A percentile compares a stretch with the other conserved stretches of the same genome.
These are phyloP conservation scores for Candolleomyces aberdarensis DNA, from an alignment of 768 basidiomycete species.

Conservation along the genomic window DNA sequence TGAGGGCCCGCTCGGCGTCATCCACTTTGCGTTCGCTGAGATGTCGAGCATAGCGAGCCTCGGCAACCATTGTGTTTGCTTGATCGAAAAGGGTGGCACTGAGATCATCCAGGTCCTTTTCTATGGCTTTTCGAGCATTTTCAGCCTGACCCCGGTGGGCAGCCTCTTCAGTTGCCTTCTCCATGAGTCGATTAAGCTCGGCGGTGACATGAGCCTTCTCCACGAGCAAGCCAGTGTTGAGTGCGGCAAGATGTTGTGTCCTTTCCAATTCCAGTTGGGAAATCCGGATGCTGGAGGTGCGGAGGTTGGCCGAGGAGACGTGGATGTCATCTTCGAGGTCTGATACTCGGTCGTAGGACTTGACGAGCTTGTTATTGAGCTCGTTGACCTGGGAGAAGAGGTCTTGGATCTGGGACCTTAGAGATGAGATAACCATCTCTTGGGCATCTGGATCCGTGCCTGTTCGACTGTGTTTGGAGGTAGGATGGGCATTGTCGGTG, in stretches of 20 bases:
- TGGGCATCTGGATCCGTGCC: conserved; percentile 60
- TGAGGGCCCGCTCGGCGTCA: conserved; percentile 73
- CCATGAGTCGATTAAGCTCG: conserved; percentile 92
- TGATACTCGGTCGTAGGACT: conserved; percentile 87
- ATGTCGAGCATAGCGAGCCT: conserved; percentile 69
- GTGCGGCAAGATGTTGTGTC: conserved; percentile 80
- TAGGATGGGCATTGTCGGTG: too few relatives aligned
- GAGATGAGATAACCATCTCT: conserved; percentile 74
- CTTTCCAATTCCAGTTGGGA: conserved; percentile 83
- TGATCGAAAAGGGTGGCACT: conserved; percentile 87
- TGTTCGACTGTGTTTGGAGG: background rate
- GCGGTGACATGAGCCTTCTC: conserved; percentile 87
- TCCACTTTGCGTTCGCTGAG: conserved; percentile 72
- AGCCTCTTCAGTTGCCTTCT: conserved; percentile 93
- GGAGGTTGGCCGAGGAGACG: conserved; percentile 54
- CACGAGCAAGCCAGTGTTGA: conserved; percentile 89
- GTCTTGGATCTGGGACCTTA: conserved; percentile 81
- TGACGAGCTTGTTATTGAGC: conserved; percentile 90
- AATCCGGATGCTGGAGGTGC: conserved; percentile 61
- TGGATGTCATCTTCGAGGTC: conserved; percentile 91
- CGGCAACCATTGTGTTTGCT: conserved; percentile 98
- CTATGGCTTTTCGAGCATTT: conserved; percentile 75
- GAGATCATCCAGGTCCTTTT: conserved; percentile 93
- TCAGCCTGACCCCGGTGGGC: conserved; percentile 89
- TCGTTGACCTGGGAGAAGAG: conserved; percentile 86